phyloP scores from a whole-genome alignment of 768 basidiomycete species.

The Gloeophyllum trabeum region DNA sequence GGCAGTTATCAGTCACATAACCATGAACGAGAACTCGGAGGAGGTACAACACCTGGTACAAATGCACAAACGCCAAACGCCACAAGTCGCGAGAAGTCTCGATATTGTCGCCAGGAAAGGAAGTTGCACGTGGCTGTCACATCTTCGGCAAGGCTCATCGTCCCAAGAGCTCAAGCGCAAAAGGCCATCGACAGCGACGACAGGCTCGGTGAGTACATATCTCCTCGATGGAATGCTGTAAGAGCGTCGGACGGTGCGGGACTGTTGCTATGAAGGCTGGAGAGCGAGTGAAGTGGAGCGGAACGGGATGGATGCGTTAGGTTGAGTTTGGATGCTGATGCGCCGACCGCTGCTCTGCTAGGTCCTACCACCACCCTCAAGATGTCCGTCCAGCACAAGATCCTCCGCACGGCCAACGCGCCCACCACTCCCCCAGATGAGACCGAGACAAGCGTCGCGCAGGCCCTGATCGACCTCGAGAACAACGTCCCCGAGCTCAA shows the following conservation, averaged over 20 bases:
- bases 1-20: no score
- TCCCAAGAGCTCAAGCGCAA: no score
- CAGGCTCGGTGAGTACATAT: slow-evolving; percentile 55
- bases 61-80: no score
- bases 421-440: slow-evolving; percentile 84
- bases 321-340: slow-evolving; percentile 32
- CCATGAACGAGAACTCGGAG: no score
- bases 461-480: slow-evolving; percentile 95
- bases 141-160: no score
- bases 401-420: slow-evolving; percentile 93
- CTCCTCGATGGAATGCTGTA: slow-evolving; percentile 15
- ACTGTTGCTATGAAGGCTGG: slow-evolving; percentile 10
- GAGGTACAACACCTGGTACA: no score
- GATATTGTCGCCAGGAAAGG: no score
- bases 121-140: no score
- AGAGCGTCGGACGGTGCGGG: slow-evolving; percentile 11
- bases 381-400: slow-evolving; percentile 82
- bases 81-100: no score
- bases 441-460: slow-evolving; percentile 84
- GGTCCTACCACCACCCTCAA: slow-evolving; percentile 21
- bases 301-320: slow-evolving; percentile 46
- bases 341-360: not conserved
- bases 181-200: slow-evolving; percentile 39
- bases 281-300: slow-evolving; percentile 12
- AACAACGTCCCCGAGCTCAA: slow-evolving; percentile 98